Conservation (phyloP, 1,284 basidiomycete genomes). For the Heterobasidion irregulare region DNA sequence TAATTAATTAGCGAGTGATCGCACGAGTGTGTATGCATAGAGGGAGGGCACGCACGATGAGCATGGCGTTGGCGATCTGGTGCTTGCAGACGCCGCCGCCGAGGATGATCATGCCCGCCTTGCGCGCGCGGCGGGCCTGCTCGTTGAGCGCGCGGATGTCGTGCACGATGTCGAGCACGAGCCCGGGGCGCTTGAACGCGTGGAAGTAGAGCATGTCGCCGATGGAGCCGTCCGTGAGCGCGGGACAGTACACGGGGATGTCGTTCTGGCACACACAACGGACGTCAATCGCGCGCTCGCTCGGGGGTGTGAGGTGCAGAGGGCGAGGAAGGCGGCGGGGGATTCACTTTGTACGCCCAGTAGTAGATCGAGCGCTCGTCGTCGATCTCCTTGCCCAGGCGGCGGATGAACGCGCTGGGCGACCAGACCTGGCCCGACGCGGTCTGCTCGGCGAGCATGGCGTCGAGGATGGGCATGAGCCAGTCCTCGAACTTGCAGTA, state of each 20-base stretch:
- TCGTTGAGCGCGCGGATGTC: conserved; percentile 95
- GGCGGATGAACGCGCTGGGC: conserved; percentile 87
- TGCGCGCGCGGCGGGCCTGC: conserved; percentile 78
- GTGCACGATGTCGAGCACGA: conserved; percentile 89
- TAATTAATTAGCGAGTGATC: background rate
- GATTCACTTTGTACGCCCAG: conserved; percentile 95
- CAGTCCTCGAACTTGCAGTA: conserved; percentile 99
- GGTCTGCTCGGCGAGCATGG: conserved; percentile 87
- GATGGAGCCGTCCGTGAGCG: conserved; percentile 94
- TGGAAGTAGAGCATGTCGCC: conserved; percentile 99
- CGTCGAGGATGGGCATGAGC: conserved; percentile 90
- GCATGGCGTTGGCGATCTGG: conserved; percentile 99
- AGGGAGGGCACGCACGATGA: conserved; percentile 62
- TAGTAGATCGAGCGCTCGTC: conserved; percentile 97
- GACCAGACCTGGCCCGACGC: conserved; percentile 73
- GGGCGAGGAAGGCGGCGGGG: conserved; percentile 8
- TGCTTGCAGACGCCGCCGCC: conserved; percentile 99
- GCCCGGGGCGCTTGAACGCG: conserved; percentile 85
- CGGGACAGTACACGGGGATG: conserved; percentile 98
- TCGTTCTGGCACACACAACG: conserved; percentile 59
- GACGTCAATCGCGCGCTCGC: conserved; percentile 15
- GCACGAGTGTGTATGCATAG: background rate
- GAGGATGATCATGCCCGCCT: conserved; percentile 97
- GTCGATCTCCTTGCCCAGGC: conserved; percentile 93
- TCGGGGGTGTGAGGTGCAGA: conserved; percentile 8